Base-by-base conservation (phyloP, 495 filamentous ascomycete species). In the Choiromyces venosus region DNA sequence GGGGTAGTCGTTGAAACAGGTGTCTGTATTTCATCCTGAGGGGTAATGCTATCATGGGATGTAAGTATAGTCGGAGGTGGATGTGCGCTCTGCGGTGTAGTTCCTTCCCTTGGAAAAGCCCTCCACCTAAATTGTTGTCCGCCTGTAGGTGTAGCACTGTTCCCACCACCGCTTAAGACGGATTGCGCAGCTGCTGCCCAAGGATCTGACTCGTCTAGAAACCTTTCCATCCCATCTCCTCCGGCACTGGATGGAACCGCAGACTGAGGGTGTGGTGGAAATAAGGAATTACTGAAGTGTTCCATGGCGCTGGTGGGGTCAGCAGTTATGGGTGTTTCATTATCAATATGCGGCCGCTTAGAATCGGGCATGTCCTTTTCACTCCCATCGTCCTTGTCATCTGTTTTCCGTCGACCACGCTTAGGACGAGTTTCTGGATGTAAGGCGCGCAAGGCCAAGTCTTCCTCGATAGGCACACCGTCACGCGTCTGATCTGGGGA, bases 391-490 rank as follows among this genome's bases (percentile, higher is more conserved):
- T 93, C 91, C 70, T 88, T 88, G 44, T 93, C 91, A 29, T 95
- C 93, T 0, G 91, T 89, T 82, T 92, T 91, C 77, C 91, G 91
- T 72, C 94, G 87, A 33, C 95, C 95, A 61, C 94, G 88, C 76
- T 96, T 94, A 0, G 95, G 95, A 76, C 93, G 90, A 81, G 93
- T 94, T 75, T 96, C 91, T 33, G 95, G 94, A 46, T 97, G 86
- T 16, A 99, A 85, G 37, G 95, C 93, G 52, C 95, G 87, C 36
- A 99, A 85, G 4, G 94, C 95, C 71, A 97, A 88, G 80, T 99
- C 95, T 81, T 97, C 95, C 83, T 97, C 94, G 9, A 92, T 82
- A 3, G 91, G 87, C 1, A 99, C 94, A 33, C 93, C 94, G 80
- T 97, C 95, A 46, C 95, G 89, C 33, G 87, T 89, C 33, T 87